Evolutionary conservation across 2,329 filamentous ascomycete genomes (phyloP), one percentile per base, ranked within the genome.

Genomic region (Monilinia fructicola): DNA sequence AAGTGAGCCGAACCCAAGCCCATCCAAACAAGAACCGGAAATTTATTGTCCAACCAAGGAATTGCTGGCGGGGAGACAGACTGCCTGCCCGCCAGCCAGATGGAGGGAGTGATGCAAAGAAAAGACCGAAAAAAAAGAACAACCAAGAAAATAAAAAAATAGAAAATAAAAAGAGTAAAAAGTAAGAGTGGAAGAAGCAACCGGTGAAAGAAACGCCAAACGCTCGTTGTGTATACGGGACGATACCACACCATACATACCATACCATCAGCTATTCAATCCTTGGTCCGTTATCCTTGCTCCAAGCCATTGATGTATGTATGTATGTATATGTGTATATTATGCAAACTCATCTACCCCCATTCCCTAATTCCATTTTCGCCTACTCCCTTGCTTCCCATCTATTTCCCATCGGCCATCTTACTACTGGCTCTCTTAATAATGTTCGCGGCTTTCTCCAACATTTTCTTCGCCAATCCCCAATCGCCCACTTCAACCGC

Each of bases 401-500:
- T 26, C 18, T 44, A 35, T 35, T 42, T 31, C 1, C 52, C 50
- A 55, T 44, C 50, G 40, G 40, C 61, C 61, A 64, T 55, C 53
- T 77, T 76, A 42, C 54, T 69, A 67, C 74, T 76, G n/a, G 92
- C 92, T 61, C 80, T 78, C 64, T 80, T 81, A 64, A 97, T 79
- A 56, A 92, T 87, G 14, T 79, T 80, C 1, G 92, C 90, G 31
- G 91, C 89, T 77, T 89, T 92, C 71, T 89, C 81, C 40, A 96
- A 84, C 75, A 90, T 86, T 64, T 81, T 78, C 74, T 90, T 87
- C 3, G 90, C 90, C 16, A 85, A 77, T 1, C 79, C 81, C 90
- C 90, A 93, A 73, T 96, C 86, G 35, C 85, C 84, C 4, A 82
- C 84, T 69, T 90, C 86, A 52, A 97, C 82, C 11, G 90, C 88